These are phyloP conservation scores for Pseudopyrenochaeta lycopersici DNA, from an alignment of 2,329 filamentous ascomycete genomes.

Conservation along the genomic window DNA sequence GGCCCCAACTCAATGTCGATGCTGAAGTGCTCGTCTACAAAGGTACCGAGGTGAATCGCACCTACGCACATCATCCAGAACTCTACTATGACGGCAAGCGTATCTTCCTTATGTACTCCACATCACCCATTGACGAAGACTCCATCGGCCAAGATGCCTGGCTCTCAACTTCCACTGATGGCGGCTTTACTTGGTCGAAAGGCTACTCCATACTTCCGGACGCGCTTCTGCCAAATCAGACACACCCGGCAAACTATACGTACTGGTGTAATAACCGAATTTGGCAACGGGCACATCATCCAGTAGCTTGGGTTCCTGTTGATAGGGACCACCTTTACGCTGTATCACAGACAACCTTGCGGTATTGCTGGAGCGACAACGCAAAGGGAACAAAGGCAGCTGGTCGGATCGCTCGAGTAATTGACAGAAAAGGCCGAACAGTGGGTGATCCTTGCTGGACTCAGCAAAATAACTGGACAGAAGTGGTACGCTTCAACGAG, in stretches of 20 bases:
- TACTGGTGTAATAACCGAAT: conserved; percentile 22
- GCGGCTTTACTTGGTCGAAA: conserved; percentile 19
- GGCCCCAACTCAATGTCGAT: conserved; percentile 16
- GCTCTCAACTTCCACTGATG: conserved; percentile 20
- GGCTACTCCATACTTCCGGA: conserved; percentile 16
- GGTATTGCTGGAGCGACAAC: conserved; percentile 19
- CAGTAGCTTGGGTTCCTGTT: conserved; percentile 17
- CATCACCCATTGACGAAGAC: conserved; percentile 22
- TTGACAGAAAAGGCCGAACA: conserved; percentile 9
- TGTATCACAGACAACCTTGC: conserved; percentile 19
- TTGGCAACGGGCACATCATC: conserved; percentile 22
- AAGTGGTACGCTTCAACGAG: conserved; percentile 19
- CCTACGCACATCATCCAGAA: conserved; percentile 22
- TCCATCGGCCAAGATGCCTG: conserved; percentile 18
- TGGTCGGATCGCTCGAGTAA: conserved; percentile 16
- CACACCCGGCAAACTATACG: conserved; percentile 17
- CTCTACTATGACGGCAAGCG: conserved; percentile 17
- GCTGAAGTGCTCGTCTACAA: conserved; percentile 17
- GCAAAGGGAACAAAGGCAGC: conserved; percentile 22
- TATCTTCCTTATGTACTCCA: conserved; percentile 16
- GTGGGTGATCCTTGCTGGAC: conserved; percentile 23
- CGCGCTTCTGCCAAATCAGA: conserved; percentile 16
- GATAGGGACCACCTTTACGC: conserved; percentile 14
- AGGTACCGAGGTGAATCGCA: conserved; percentile 14
- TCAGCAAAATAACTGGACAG: conserved; percentile 17